Conservation (phyloP, 805 yeast genomes). For the Cyberlindnera maritima region DNA sequence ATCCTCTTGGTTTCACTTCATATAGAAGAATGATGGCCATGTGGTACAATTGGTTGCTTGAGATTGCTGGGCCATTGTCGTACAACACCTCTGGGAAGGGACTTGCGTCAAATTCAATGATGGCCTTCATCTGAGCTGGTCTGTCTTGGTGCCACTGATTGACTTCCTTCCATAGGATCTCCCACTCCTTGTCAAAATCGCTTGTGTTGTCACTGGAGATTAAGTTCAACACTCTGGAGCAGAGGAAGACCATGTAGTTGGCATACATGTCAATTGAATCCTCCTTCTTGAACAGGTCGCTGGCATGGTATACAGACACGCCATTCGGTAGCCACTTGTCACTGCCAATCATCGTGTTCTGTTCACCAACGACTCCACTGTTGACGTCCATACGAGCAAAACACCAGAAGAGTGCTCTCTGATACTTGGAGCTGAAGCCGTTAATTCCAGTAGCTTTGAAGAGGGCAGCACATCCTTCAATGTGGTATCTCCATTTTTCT, state of each 20-base stretch:
- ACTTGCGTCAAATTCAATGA: conserved; percentile 30
- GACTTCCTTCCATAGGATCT: conserved; percentile 37
- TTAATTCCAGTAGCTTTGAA: conserved; percentile 37
- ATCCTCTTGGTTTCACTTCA: conserved; percentile 38
- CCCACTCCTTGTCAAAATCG: conserved; percentile 38
- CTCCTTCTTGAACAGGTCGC: conserved; percentile 26
- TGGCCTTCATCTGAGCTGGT: conserved; percentile 34
- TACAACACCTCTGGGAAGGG: conserved; percentile 39
- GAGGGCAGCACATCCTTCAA: conserved; percentile 38
- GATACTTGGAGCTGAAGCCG: conserved; percentile 35
- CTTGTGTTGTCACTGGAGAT: conserved; percentile 25
- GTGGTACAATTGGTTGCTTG: conserved; percentile 38
- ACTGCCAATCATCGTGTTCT: conserved; percentile 34
- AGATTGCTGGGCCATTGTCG: conserved; percentile 36
- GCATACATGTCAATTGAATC: conserved; percentile 35
- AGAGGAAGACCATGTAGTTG: conserved; percentile 38
- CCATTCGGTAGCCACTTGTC: conserved; percentile 36
- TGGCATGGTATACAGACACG: conserved; percentile 24
- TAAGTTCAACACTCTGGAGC: conserved; percentile 36
- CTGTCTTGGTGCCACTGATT: conserved; percentile 37
- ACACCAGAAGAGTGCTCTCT: conserved; percentile 42
- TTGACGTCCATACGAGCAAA: conserved; percentile 42
- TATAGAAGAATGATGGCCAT: conserved; percentile 37
- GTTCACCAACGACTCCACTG: conserved; percentile 36
- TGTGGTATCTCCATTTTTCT: conserved; percentile 37